Evolutionary conservation across 495 filamentous ascomycete genomes (phyloP), one percentile per base, ranked within the genome.

Genomic region (Penicillium daleae): DNA sequence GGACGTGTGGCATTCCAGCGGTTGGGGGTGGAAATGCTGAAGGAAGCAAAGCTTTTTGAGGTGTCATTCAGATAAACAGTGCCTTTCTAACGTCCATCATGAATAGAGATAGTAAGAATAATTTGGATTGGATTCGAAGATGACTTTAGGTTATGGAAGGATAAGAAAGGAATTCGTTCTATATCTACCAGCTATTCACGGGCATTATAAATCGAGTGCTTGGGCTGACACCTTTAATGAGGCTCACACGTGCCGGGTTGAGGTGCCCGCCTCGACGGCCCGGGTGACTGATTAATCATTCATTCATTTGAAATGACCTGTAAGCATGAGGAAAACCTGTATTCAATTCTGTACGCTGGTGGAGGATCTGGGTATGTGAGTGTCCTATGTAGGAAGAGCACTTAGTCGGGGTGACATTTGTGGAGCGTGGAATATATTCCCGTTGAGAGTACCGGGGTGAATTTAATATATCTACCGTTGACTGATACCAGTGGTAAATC

Each of bases 1-100:
- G 67, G 19, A 67, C 48, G 35, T 59, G 62, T 15, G 74, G 61
- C 77, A 79, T 78, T 37, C n/a, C n/a, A n/a, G 33, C 61, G 24
- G 27, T 6, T 10, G 29, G 22, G 6, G 35, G n/a, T 59, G 29
- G 19, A 44, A 40, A 22, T 26, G 22, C 22, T 29, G 22, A 22
- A 57, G 51, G 0, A 50, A 13, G 9, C 19, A 24, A n/a, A n/a
- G 2, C 3, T 46, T 22, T 8, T 5, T 24, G 27, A 31, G 49
- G 17, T 46, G 53, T 19, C 29, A 37, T 13, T n/a, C 4, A n/a
- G 19, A 17, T 51, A 0, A 27, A 2, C 1, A 19, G 19, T 6
- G 12, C 22, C 58, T 63, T 62, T 60, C 61, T 51, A 19, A 4
- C 52, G 8, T 57, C 63, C 66, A 68, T 71, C 10, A 50, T 64